phyloP scores from a whole-genome alignment of 176 grass and related monocot species.

The Ananas comosus region DNA sequence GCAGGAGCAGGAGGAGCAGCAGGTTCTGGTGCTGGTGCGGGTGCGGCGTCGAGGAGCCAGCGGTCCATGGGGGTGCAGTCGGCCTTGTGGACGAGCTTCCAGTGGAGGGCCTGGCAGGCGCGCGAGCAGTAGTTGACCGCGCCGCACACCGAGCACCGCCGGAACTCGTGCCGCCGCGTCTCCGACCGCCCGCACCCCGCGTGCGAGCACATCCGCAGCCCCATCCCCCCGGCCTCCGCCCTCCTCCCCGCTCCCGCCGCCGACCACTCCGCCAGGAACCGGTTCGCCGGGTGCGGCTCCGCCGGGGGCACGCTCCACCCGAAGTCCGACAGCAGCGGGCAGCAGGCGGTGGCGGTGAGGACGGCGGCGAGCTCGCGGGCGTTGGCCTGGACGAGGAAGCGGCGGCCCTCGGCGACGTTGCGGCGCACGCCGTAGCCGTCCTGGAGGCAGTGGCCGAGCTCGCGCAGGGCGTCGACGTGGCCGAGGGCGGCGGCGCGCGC shows the following conservation, averaged over 20 bases:
- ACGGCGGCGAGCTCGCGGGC: slow-evolving; percentile 46
- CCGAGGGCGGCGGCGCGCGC: slow-evolving; percentile 63
- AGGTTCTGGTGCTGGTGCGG: too few species aligned
- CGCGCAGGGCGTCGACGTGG: slow-evolving; percentile 73
- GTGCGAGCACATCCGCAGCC: slow-evolving; percentile 50
- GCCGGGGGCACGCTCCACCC: slow-evolving; percentile 47
- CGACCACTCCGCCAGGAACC: slow-evolving; percentile 72
- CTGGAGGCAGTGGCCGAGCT: slow-evolving; percentile 84
- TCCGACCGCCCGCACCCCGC: slow-evolving; percentile 49
- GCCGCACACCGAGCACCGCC: slow-evolving; percentile 77
- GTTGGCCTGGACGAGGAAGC: slow-evolving; percentile 57
- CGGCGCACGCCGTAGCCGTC: slow-evolving; percentile 72
- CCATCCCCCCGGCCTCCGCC: slow-evolving; percentile 3
- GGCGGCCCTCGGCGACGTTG: slow-evolving; percentile 43
- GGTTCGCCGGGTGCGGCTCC: slow-evolving; percentile 55
- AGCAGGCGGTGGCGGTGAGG: slow-evolving; percentile 10
- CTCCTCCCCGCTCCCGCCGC: not conserved
- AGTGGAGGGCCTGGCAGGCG: slow-evolving; percentile 82
- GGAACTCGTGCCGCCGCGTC: slow-evolving; percentile 83
- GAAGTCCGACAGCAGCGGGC: slow-evolving; percentile 40
- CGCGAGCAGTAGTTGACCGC: slow-evolving; percentile 90
- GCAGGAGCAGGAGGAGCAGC: not conserved
- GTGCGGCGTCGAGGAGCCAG: slow-evolving; percentile 29
- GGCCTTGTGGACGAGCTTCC: slow-evolving; percentile 54
- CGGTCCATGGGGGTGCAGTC: slow-evolving; percentile 51